Evolutionary conservation across 495 filamentous ascomycete species (phyloP).

Genomic region (Cercophora samala): DNA sequence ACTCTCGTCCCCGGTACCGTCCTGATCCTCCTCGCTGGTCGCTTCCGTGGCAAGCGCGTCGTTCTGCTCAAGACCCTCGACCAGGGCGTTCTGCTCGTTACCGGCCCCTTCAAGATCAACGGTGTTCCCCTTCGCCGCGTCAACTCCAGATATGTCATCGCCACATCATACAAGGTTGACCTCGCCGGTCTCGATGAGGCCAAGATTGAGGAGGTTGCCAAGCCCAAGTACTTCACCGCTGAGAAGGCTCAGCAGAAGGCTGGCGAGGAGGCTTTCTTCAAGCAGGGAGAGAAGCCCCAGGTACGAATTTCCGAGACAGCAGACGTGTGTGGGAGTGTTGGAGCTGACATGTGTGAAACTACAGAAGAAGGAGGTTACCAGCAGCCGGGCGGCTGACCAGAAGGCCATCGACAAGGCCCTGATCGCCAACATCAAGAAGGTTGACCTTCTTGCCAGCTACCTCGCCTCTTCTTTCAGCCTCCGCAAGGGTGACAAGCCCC

Average conservation of each 20-base stretch:
- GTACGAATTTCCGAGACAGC: slow-evolving; percentile 53
- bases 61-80: slow-evolving; percentile 94
- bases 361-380: slow-evolving; percentile 94
- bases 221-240: slow-evolving; percentile 87
- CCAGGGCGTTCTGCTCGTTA: slow-evolving; percentile 96
- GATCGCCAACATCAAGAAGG: slow-evolving; percentile 91
- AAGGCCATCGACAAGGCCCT: slow-evolving; percentile 95
- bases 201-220: slow-evolving; percentile 78
- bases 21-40: slow-evolving; percentile 97
- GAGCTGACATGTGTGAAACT: slow-evolving; percentile 32
- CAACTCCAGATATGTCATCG: slow-evolving; percentile 98
- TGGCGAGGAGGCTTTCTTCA: slow-evolving; percentile 96
- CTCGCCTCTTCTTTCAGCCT: slow-evolving; percentile 91
- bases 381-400: slow-evolving; percentile 89
- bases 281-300: slow-evolving; percentile 94
- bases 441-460: slow-evolving; percentile 81
- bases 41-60: slow-evolving; percentile 99
- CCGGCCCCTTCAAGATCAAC: slow-evolving; percentile 99
- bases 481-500: slow-evolving; percentile 95
- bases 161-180: slow-evolving; percentile 87
- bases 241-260: slow-evolving; percentile 90
- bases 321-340: background rate
- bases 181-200: slow-evolving; percentile 75
- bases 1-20: slow-evolving; percentile 89
- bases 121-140: slow-evolving; percentile 97